Evolutionary conservation across 2,329 filamentous ascomycete genomes (phyloP), one percentile per base, ranked within the genome.

Genomic region (Chaetothyriales sp.): DNA sequence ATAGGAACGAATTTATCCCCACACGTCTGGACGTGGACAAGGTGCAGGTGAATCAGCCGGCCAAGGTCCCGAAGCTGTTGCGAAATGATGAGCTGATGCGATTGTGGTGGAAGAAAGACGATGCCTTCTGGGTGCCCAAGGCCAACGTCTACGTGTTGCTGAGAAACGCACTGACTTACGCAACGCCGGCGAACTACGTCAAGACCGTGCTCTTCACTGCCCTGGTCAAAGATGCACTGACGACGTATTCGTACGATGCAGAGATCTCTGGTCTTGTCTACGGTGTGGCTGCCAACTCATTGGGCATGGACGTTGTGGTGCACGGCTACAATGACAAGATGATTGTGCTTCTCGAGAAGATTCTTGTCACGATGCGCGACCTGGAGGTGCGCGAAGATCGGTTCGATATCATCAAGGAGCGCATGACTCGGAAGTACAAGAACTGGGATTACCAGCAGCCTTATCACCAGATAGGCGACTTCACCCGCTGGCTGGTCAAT

Each of bases 81-180:
- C 81, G 89, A 58, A 88, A 94, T 60, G 90, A 95, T 58, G 75
- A 81, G 5, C 71, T 80, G 32, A 81, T 86, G 0, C 81, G 89
- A 26, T 83, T 86, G 2, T 98, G 92, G 92, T 95, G 82, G 73
- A 98, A 98, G 73, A 96, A 96, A 69, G 92, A 98, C 61, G 92
- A 98, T 60, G 88, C 83, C 0, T 98, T 96, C 68, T 96, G 90
- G 89, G 92, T 96, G 8, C 92, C 92, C 7, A 95, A 94, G 66
- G 92, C 86, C 2, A 92, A 88, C 53, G 72, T 96, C 18, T 78
- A 88, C 57, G 79, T 95, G 56, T 86, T 82, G 59, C 75, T 93
- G 57, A 79, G 82, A 60, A 94, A 83, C 53, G 84, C 88, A 0
- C 68, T 94, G 45, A 80, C 85, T n/a, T 81, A 80, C 64, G 77